Base-by-base conservation (phyloP, 139 green algal genomes). In the Micromonas pusilla region DNA sequence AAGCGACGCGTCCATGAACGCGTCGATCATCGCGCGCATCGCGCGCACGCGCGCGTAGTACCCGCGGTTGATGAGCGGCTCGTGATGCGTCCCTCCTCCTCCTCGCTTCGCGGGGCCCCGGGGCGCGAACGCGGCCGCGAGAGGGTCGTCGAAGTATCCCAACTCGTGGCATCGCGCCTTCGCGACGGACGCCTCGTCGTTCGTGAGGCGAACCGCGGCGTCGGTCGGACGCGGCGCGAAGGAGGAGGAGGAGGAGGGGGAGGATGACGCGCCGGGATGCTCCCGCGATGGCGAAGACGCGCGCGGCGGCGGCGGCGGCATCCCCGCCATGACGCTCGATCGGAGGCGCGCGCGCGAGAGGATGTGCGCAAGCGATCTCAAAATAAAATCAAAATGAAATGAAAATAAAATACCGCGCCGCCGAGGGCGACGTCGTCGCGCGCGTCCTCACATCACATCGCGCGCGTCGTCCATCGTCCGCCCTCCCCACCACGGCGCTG, bases 111-210 rank as follows among this genome's bases (percentile, higher is more conserved):
- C 45, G 16, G 9, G 9, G 45, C 9, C 45, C 45, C 45, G 45
- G 45, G 45, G 9, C 65, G 13, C n/a, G 13, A 72, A 72, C 28
- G n/a, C 2, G n/a, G 23, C 4, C 26, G 28, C 28, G 28, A 26
- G 38, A 21, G 26, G n/a, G 65, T 72, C 65, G 2, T 52, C 65
- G 28, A 72, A 21, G 65, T 72, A 72, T 26, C 68, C 68, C 2
- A 3, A 13, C 19, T 33, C 2, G 3, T 28, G 28, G 66, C 66
- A 73, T 31, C 6, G 52, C 26, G 52, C 9, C 33, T 65, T 65
- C 3, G 33, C 26, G 13, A 66, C 32, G 60, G 32, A 54, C 33
- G 63, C 63, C 34, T 74, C 76, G 76, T 74, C 76, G 76, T 80
- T 75, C 20, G 63, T 80, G 30, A 26, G 26, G 9, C 33, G 76